phyloP scores from a whole-genome alignment of 2,329 filamentous ascomycete genomes.

The Aspergillus tubingensis region DNA sequence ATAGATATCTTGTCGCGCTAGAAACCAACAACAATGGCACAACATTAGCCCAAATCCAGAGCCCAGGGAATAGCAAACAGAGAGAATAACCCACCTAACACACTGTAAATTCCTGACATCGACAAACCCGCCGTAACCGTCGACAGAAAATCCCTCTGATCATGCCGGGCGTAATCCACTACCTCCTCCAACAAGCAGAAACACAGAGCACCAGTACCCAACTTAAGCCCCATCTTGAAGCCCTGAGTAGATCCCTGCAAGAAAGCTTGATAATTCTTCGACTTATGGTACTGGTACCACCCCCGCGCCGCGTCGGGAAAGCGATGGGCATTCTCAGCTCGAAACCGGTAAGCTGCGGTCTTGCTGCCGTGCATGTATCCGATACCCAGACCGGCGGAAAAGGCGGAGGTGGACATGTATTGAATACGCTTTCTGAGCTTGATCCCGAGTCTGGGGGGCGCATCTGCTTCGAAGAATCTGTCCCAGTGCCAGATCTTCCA shows the following conservation, averaged over 20 bases:
- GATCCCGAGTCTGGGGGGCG: conserved; percentile 58
- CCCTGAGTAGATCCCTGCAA: conserved; percentile 77
- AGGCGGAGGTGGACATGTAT: conserved; percentile 64
- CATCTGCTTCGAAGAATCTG: conserved; percentile 40
- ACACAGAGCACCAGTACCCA: conserved; percentile 71
- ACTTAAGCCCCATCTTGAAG: conserved; percentile 68
- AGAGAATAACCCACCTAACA: conserved; percentile 66
- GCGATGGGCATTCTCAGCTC: conserved; percentile 94
- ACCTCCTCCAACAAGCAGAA: conserved; percentile 84
- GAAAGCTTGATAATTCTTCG: conserved; percentile 87
- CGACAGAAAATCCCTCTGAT: conserved; percentile 72
- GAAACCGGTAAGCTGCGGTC: conserved; percentile 77
- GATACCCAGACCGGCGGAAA: conserved; percentile 68
- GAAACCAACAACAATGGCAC: conserved; percentile 1
- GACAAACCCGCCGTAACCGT: conserved; percentile 81
- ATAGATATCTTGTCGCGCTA: conserved; percentile 77
- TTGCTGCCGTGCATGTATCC: conserved; percentile 73
- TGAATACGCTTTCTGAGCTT: conserved; percentile 66
- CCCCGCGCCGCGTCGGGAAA: conserved; percentile 78
- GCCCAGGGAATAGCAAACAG: not conserved
- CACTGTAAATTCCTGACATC: conserved; percentile 81
- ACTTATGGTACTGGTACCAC: conserved; percentile 99
- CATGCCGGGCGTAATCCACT: conserved; percentile 66
- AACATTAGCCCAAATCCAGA: conserved; percentile 4
- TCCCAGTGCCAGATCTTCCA: conserved; percentile 39